These are phyloP conservation scores for Russula griseocarnosa DNA, from an alignment of 768 basidiomycete genomes.

Conservation along the genomic window DNA sequence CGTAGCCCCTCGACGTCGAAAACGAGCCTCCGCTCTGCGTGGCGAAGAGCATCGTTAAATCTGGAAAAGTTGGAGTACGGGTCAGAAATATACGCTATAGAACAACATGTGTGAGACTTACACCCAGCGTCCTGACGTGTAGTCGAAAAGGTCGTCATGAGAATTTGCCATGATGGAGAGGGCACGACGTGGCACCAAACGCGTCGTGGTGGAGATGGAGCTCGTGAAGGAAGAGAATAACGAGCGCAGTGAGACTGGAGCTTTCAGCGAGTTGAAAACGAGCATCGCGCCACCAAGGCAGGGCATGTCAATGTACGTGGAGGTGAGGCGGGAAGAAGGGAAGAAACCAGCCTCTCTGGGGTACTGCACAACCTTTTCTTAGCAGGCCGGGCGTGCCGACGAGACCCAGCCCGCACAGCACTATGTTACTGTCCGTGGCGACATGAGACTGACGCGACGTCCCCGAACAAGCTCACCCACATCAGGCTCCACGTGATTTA, in stretches of 20 bases:
- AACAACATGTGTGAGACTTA: conserved; percentile 26
- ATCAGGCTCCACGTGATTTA: too few species aligned
- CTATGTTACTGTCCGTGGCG: too few species aligned
- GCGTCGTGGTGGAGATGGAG: neutral
- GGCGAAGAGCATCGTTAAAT: conserved; percentile 40
- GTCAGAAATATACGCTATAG: conserved; percentile 23
- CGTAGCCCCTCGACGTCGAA: conserved; percentile 43
- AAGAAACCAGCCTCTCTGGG: too few species aligned
- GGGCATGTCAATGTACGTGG: neutral
- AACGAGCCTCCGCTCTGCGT: conserved; percentile 41
- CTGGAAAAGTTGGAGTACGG: conserved; percentile 16
- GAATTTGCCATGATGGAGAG: neutral
- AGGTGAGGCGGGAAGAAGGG: neutral
- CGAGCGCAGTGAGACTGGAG: conserved; percentile 1
- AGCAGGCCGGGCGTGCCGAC: too few species aligned
- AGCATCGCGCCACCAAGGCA: neutral
- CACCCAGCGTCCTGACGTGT: conserved; percentile 33
- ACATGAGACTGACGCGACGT: too few species aligned
- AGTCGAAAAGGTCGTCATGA: conserved; percentile 29
- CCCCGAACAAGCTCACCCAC: too few species aligned
- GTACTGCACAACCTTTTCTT: too few species aligned
- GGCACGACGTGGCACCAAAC: neutral
- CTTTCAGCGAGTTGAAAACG: neutral
- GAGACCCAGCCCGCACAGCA: too few species aligned
- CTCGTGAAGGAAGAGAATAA: neutral